Evolutionary conservation across 106 monocot genomes (phyloP).

Genomic region (Dioscorea dumetorum): DNA sequence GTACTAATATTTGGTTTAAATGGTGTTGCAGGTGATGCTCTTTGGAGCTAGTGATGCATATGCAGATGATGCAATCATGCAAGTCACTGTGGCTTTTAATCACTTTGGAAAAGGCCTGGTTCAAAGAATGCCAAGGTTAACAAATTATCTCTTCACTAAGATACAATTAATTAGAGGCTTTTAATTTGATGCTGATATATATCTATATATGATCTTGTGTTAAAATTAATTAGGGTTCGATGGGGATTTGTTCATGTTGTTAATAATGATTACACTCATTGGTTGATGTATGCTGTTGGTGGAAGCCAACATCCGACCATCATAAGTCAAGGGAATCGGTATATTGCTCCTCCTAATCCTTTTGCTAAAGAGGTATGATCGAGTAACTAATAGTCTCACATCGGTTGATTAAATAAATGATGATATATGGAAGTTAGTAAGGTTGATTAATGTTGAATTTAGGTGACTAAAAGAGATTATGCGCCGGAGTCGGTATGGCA

Average conservation of each 20-base stretch:
- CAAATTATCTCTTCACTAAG: not conserved
- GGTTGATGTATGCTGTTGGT: constrained; percentile 38
- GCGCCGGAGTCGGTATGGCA: constrained; percentile 17
- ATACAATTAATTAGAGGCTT: too few relatives aligned
- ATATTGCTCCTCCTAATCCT: constrained; percentile 20
- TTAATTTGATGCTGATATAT: too few relatives aligned
- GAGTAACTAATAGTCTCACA: not conserved
- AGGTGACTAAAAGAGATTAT: constrained; percentile 25
- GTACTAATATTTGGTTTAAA: not conserved
- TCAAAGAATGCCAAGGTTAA: constrained; percentile 32
- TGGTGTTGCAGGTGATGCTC: constrained; percentile 25
- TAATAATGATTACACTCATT: constrained; percentile 38
- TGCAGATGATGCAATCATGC: constrained; percentile 20
- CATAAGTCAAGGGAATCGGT: constrained; percentile 37
- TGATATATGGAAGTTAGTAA: not conserved
- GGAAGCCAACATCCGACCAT: constrained; percentile 36
- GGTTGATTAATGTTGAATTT: not conserved
- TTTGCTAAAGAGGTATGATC: constrained; percentile 21
- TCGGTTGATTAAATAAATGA: not conserved
- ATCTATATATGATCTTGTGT: not conserved
- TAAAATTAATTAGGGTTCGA: constrained; percentile 10
- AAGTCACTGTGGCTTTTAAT: constrained; percentile 39
- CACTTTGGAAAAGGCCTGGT: constrained; percentile 28
- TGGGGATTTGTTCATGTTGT: constrained; percentile 39
- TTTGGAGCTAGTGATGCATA: constrained; percentile 19